Evolutionary conservation across 768 basidiomycete genomes (phyloP), one percentile per base, ranked within the genome.

Genomic region (Tricholoma furcatifolium): DNA sequence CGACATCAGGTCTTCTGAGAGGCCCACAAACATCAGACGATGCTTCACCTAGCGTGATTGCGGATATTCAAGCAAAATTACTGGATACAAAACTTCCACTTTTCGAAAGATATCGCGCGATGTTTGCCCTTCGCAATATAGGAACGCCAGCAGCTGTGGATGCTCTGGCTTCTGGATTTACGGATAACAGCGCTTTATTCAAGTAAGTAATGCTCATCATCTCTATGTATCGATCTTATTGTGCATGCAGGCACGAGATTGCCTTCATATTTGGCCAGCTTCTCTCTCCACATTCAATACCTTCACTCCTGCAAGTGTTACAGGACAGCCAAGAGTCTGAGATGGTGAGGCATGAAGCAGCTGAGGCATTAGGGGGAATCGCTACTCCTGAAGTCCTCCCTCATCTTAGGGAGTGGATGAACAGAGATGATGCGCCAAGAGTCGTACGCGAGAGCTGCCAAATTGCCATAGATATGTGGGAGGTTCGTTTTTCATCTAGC

Each of bases 281-380:
- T 39, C 82, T 92, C 46, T 93, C 92, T 1, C 77, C 87, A 5
- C 85, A 94, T 65, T 88, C 93, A 0, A 89, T 98, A 18, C 93
- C 95, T 9, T 79, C 90, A 0, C 76, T 99, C 30, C 66, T 98
- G 32, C 70, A 79, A 35, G 91, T 96, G 24, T 76, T 99, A n/a
- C 75, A 82, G 58, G 73, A 93, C 58, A 50, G 67, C 2, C 65
- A 72, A 1, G 97, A 98, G 69, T 87, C 87, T 10, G 93, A 94
- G 51, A 98, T 99, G 96, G 97, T 99, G 9, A 83, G 97, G 30
- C 97, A 99, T 61, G 97, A 99, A 69, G 97, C 96, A 21, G 97
- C 97, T 3, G 97, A 99, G 69, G 97, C 97, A 6, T 80, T 99
- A 0, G 97, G 97, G n/a, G 93, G 96, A 4, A 98, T 99, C 51